These are phyloP conservation scores for Furcasterigmium furcatum DNA, from an alignment of 2,329 filamentous ascomycete genomes.

Conservation along the genomic window DNA sequence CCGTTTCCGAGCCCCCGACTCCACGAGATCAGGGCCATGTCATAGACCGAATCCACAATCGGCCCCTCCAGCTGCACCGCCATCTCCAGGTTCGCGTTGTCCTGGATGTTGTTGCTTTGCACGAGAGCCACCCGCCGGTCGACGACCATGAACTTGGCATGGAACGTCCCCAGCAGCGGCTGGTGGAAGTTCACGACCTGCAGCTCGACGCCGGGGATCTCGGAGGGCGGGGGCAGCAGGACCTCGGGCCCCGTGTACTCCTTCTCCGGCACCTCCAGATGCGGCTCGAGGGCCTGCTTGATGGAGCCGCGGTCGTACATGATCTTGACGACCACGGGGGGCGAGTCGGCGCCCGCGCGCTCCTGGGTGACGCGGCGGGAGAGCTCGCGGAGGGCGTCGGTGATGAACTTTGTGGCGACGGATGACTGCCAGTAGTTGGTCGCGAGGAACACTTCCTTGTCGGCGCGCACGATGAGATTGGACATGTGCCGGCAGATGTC, in stretches of 20 bases:
- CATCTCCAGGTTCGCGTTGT: constrained; percentile 82
- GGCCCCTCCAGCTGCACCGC: constrained; percentile 72
- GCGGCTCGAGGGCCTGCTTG: constrained; percentile 63
- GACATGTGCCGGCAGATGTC: constrained; percentile 74
- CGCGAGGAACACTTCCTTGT: constrained; percentile 69
- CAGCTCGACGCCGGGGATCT: constrained; percentile 70
- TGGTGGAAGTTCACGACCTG: constrained; percentile 72
- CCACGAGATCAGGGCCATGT: constrained; percentile 73
- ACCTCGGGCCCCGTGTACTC: constrained; percentile 58
- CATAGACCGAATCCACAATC: constrained; percentile 73
- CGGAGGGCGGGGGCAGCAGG: constrained; percentile 55
- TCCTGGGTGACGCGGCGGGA: constrained; percentile 57
- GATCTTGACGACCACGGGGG: constrained; percentile 65
- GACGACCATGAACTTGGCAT: constrained; percentile 75
- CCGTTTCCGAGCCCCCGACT: constrained; percentile 57
- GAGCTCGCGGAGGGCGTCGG: constrained; percentile 65
- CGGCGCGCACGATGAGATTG: constrained; percentile 70
- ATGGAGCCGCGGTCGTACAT: constrained; percentile 71
- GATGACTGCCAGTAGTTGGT: constrained; percentile 77
- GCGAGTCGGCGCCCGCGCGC: constrained; percentile 30
- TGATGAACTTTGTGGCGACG: constrained; percentile 64
- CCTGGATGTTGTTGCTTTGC: constrained; percentile 76
- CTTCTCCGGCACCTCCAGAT: constrained; percentile 54
- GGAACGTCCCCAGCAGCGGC: constrained; percentile 69
- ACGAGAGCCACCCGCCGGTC: constrained; percentile 68